Base-by-base conservation (phyloP, 164 flowering plant genomes). In the Vitis labrusca region DNA sequence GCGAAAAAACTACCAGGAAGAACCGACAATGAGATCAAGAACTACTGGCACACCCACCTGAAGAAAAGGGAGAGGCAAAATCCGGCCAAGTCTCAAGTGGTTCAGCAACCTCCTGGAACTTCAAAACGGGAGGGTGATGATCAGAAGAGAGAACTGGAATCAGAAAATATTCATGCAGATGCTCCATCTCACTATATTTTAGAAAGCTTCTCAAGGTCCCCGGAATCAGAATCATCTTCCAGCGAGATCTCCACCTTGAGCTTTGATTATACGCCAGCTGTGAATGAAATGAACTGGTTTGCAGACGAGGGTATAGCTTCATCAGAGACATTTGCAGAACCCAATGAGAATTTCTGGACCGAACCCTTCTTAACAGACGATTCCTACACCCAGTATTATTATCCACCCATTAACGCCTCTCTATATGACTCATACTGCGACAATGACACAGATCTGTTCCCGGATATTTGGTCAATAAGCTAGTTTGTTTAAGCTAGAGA, bases 21-120 rank as follows among this genome's bases (percentile, higher is more conserved):
- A 65, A 60, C 82, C 13, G 82, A 80, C 54, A 80, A 76, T 47
- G 83, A 75, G 50, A 61, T 80, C 0, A 80, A 80, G 62, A 80
- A 80, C 55, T 58, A 63, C 49, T 80, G 83, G 83, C 73, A 80
- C 65, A 72, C 74, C 64, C 56, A 60, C 23, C 37, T 77, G 0
- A 80, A 72, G 72, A 74, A 69, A 61, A 68, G 58, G 0, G 7
- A 3, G 15, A 65, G 27, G 48, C 12, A 3, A 23, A 68, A 23
- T 0, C 5, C 47, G 14, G 13, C 27, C 8, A 16, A 30, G 19
- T 64, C 53, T 37, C 17, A 14, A 5, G 10, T 9, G 48, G 48
- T 29, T 17, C 47, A 23, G 47, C 17, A 17, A 1, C 48, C 53
- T 12, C 32, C 15, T 2, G 52, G 48, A 49, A 19, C 53, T 48